A percentile compares a stretch with the other conserved stretches of the same genome.
These are phyloP conservation scores for Phyllostachys edulis DNA, from an alignment of 176 grass and related monocot species.

Conservation along the genomic window DNA sequence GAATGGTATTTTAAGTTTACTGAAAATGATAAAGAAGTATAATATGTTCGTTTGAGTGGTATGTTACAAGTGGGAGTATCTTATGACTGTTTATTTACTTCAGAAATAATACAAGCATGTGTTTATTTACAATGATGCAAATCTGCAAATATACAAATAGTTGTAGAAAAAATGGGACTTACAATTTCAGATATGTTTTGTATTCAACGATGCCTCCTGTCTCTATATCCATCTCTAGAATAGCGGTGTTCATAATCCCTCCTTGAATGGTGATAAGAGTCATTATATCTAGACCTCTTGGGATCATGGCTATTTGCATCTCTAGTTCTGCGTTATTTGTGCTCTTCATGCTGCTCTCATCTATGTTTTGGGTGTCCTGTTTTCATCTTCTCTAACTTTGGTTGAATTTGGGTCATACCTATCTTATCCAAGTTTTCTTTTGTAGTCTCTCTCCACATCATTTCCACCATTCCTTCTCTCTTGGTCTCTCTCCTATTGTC, in stretches of 20 bases:
- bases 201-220: constrained; percentile 44
- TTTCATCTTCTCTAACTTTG: constrained; percentile 42
- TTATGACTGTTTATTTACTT: no score
- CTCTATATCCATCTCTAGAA: constrained; percentile 60
- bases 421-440: constrained; percentile 49
- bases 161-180: neutral
- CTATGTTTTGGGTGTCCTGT: neutral
- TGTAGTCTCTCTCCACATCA: constrained; percentile 39
- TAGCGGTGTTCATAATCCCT: constrained; percentile 50
- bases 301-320: constrained; percentile 43
- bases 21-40: no score
- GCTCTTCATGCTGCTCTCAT: constrained; percentile 36
- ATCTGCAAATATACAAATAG: neutral
- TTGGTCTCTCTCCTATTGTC: constrained; percentile 25
- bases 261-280: constrained; percentile 38
- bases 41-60: no score
- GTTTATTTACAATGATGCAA: no score
- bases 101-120: no score
- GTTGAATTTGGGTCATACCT: constrained; percentile 52
- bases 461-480: constrained; percentile 39
- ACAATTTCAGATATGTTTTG: constrained; percentile 17
- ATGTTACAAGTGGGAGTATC: no score
- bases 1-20: no score
- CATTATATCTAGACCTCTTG: constrained; percentile 60
- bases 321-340: constrained; percentile 25